phyloP scores from a whole-genome alignment of 176 grass and related monocot species.

The Juncus effusus region DNA sequence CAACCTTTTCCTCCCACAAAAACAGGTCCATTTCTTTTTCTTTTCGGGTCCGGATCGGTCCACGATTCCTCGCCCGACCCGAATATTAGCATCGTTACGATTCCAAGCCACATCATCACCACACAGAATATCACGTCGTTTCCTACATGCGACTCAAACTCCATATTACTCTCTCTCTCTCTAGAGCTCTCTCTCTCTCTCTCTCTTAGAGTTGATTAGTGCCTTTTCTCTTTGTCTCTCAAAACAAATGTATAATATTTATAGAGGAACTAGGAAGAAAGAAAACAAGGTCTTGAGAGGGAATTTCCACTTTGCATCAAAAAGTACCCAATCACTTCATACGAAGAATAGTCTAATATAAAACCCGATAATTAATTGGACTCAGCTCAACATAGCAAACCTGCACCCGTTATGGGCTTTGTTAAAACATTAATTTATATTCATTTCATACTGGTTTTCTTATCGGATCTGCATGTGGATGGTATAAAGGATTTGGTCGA shows the following conservation, averaged over 20 bases:
- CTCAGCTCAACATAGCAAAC: background rate
- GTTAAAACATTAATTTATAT: background rate
- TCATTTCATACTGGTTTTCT: background rate
- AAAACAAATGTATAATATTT: constrained; percentile 1
- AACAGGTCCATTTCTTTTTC: constrained; percentile 7
- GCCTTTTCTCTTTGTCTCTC: no score
- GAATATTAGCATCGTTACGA: constrained; percentile 16
- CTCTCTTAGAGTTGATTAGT: background rate
- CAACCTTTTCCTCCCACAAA: constrained; percentile 14
- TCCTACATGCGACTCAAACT: background rate
- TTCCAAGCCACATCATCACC: constrained; percentile 20
- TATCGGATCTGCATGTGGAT: background rate
- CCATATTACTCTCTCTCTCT: constrained; percentile 4
- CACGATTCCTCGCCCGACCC: constrained; percentile 9
- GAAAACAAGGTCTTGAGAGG: background rate
- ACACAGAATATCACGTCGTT: constrained; percentile 25
- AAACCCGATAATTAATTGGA: background rate
- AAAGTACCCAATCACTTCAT: background rate
- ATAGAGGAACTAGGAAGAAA: background rate
- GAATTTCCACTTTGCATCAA: background rate
- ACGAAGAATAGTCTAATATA: background rate
- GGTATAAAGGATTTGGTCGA: background rate
- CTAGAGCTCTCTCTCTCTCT: background rate
- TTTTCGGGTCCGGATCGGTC: background rate
- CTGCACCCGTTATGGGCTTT: background rate